Evolutionary conservation across 2,329 filamentous ascomycete species (phyloP).

Genomic region (Diaporthe ilicicola): DNA sequence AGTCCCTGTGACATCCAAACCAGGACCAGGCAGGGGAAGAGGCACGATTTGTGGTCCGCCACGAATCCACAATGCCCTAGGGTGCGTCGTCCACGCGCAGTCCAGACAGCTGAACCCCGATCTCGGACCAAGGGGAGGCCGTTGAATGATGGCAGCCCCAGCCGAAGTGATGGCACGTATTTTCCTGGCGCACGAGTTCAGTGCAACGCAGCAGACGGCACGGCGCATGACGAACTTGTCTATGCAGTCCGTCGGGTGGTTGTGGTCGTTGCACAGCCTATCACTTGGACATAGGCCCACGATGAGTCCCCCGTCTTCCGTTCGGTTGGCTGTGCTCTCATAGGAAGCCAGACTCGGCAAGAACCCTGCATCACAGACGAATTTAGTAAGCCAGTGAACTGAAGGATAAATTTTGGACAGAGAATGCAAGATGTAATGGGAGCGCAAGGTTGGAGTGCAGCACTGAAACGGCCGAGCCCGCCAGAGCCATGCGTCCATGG

Average conservation of each 20-base stretch:
- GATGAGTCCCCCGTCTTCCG: conserved; percentile 4
- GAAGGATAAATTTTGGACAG: neutral
- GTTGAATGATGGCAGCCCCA: neutral
- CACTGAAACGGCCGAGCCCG: conserved; percentile 26
- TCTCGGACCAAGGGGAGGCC: neutral
- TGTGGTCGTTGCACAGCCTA: conserved; percentile 20
- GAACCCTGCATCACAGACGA: conserved; percentile 53
- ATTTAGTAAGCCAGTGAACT: conserved; percentile 36
- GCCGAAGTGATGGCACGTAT: neutral
- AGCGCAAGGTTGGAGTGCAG: conserved; percentile 24
- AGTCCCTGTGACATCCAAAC: neutral
- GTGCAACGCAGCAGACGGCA: neutral
- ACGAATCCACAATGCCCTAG: neutral
- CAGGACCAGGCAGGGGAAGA: neutral
- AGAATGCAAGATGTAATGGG: neutral
- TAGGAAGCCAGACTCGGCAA: conserved; percentile 69
- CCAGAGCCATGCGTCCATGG: conserved; percentile 28
- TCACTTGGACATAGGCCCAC: conserved; percentile 20
- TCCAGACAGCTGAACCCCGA: neutral
- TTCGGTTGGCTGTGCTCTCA: conserved; percentile 43
- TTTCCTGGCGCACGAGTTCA: neutral
- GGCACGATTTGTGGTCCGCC: neutral
- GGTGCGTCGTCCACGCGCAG: neutral
- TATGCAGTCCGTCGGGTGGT: conserved; percentile 9
- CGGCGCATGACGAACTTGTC: neutral